Conservation (phyloP, 2,329 filamentous ascomycete species). For the Alternaria solani region DNA sequence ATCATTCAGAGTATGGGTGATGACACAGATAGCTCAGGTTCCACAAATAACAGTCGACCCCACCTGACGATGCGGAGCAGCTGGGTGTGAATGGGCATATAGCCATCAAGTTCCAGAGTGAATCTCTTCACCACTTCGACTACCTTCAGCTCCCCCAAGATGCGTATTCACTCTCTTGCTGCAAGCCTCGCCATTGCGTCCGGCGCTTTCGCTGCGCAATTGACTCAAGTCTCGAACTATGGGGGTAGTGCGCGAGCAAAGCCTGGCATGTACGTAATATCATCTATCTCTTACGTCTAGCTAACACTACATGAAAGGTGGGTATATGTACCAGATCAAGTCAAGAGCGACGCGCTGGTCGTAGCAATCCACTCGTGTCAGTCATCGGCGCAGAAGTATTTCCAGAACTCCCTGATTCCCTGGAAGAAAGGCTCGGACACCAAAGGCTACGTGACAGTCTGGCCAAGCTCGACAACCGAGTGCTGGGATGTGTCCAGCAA, state of each 20-base stretch:
- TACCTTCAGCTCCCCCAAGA: constrained; percentile 7
- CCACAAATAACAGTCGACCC: not conserved
- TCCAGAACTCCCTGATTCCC: constrained; percentile 40
- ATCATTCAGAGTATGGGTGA: not conserved
- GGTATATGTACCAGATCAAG: constrained; percentile 39
- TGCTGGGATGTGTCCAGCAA: constrained; percentile 69
- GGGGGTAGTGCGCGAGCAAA: constrained; percentile 35
- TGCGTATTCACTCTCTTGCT: constrained; percentile 26
- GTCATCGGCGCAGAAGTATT: constrained; percentile 40
- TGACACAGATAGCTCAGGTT: not conserved
- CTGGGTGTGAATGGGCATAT: not conserved
- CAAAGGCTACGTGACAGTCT: constrained; percentile 44
- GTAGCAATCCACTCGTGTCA: constrained; percentile 45
- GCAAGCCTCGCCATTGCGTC: constrained; percentile 22
- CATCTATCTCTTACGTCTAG: not conserved
- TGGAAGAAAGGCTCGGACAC: constrained; percentile 42
- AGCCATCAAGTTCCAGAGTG: not conserved
- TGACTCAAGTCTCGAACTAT: constrained; percentile 41
- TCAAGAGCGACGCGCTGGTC: constrained; percentile 39
- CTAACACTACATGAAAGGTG: constrained; percentile 26
- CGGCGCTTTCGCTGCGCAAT: constrained; percentile 29
- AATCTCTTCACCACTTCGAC: too few species aligned
- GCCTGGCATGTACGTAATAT: constrained; percentile 34
- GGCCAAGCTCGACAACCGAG: constrained; percentile 41
- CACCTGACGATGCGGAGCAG: not conserved